These are phyloP conservation scores for Diaporthe sp. DNA, from an alignment of 2,329 filamentous ascomycete genomes.

Conservation along the genomic window DNA sequence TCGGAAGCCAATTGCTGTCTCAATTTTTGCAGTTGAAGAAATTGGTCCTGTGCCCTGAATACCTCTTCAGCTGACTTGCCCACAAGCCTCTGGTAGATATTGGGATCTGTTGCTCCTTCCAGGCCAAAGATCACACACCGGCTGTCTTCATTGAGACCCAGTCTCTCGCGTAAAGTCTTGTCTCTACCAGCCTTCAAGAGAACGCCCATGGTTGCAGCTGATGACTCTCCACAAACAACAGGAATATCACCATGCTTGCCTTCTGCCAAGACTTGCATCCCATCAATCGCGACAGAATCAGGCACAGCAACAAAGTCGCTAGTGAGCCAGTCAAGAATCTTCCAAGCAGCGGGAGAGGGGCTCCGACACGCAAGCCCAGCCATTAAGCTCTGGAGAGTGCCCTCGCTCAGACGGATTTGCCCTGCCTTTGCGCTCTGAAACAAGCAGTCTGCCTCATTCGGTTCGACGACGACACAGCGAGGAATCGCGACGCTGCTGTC, in stretches of 20 bases:
- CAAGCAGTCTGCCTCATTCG: background rate
- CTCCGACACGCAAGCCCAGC: background rate
- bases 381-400: background rate
- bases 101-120: background rate
- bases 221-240: background rate
- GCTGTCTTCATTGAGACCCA: background rate
- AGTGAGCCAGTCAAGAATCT: background rate
- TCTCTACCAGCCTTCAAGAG: background rate
- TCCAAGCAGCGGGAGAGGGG: background rate
- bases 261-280: background rate
- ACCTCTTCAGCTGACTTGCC: background rate
- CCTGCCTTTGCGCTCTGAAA: background rate
- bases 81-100: background rate
- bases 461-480: background rate
- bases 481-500: background rate
- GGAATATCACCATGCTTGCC: background rate
- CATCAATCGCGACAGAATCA: background rate
- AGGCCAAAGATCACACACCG: background rate
- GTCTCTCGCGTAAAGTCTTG: background rate
- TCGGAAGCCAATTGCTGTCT: background rate
- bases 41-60: background rate
- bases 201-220: background rate
- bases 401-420: background rate
- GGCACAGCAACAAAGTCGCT: background rate
- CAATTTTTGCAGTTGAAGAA: background rate